Conservation (phyloP, 2,329 filamentous ascomycete species). For the Apiospora rasikravindrae region DNA sequence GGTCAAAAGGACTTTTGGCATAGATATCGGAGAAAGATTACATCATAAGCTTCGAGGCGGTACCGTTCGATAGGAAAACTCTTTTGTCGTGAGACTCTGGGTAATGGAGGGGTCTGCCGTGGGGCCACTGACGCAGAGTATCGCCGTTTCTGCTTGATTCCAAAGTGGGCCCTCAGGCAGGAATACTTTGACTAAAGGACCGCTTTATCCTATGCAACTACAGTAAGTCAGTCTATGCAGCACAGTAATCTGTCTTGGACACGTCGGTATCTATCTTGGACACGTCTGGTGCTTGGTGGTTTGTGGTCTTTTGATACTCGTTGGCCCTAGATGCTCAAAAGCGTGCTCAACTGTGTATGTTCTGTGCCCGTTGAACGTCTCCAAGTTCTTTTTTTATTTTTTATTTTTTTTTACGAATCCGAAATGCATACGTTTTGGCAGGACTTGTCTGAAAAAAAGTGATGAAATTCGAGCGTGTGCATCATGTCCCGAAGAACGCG, state of each 20-base stretch:
- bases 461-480: no score
- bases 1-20: neutral
- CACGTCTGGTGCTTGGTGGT: no score
- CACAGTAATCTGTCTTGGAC: no score
- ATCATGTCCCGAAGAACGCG: no score
- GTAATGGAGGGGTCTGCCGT: constrained; percentile 10
- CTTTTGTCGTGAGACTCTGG: constrained; percentile 1
- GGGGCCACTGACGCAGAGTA: constrained; percentile 14
- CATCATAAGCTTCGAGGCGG: neutral
- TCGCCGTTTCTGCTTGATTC: constrained; percentile 20
- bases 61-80: constrained; percentile 9
- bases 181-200: constrained; percentile 10
- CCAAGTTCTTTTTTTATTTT: no score
- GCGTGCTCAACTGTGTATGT: no score
- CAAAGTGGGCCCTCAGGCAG: constrained; percentile 6
- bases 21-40: constrained; percentile 14
- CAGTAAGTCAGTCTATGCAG: neutral
- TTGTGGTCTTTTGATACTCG: no score
- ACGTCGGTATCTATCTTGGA: no score
- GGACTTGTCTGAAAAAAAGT: no score
- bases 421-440: no score
- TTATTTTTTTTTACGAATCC: no score
- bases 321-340: neutral
- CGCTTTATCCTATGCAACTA: neutral
- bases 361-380: no score